Evolutionary conservation across 129 eudicot species (phyloP), one percentile per base, ranked within the genome.

Genomic region (Flaveria linearis): DNA sequence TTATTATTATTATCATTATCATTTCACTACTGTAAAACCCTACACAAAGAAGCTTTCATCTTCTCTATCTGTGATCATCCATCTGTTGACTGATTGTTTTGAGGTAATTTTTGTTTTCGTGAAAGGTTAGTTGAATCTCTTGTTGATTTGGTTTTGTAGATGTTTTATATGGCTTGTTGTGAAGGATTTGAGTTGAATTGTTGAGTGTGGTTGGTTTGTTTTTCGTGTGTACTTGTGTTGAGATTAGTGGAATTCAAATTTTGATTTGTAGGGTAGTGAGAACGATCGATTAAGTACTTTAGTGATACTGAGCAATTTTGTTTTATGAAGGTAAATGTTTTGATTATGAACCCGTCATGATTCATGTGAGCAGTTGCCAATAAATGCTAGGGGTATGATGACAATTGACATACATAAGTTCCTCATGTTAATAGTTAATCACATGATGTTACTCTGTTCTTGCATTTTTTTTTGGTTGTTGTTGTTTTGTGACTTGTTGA

Each of bases 111-210:
- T 52, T 4, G 42, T 61, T 68, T 70, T 46, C 20, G 51, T 46
- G 5, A 18, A 74, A 74, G 84, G 80, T 80, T 56, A 74, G 46
- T 67, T 28, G 39, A 46, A 30, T 74, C 43, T 51, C 46, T 72
- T 0, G 30, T 74, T 45, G 36, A 46, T 30, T 22, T 55, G 71
- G 20, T 73, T 65, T 73, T 41, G 5, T 73, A 45, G 36, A 78
- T 50, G 73, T 10, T 71, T 52, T 76, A 14, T 46, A 17, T 45
- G 64, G 13, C 33, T 49, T 30, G 10, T 65, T 74, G 70, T 43
- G 46, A 5, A 43, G 41, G 7, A 36, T 36, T 36, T 36, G 36
- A 30, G 36, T 30, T 61, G 25, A 6, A 15, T 43, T 33, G 11
- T 28, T 2, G 5, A 26, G 26, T 46, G 17, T 69, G 62, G 45